A percentile compares a stretch with the other conserved stretches of the same genome.
phyloP scores from a whole-genome alignment of 2,329 filamentous ascomycete species.

The Diaporthe vexans region DNA sequence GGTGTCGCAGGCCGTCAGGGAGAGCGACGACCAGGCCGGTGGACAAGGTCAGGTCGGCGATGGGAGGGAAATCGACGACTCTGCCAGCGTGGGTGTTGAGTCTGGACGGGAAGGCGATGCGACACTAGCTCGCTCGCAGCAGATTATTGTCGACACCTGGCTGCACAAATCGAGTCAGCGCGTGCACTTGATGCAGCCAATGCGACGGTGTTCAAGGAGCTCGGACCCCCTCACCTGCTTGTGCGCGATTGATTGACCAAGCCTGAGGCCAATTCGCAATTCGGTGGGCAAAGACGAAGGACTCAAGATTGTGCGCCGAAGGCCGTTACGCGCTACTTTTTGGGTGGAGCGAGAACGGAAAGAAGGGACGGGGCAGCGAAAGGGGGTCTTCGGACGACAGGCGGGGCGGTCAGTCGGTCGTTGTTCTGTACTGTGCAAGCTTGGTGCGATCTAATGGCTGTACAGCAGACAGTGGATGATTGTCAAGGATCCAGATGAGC shows the following conservation, averaged over 20 bases:
- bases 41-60: background rate
- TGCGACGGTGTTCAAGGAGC: background rate
- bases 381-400: slow-evolving; percentile 26
- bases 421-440: background rate
- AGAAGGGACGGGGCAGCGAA: slow-evolving; percentile 34
- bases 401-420: slow-evolving; percentile 19
- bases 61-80: slow-evolving; percentile 28
- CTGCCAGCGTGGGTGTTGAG: slow-evolving; percentile 21
- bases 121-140: slow-evolving; percentile 32
- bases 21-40: slow-evolving; percentile 4
- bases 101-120: slow-evolving; percentile 31
- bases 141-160: slow-evolving; percentile 29
- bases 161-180: slow-evolving; percentile 36
- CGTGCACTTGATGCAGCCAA: slow-evolving; percentile 30
- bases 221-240: slow-evolving; percentile 7
- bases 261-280: slow-evolving; percentile 27
- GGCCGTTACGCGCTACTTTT: slow-evolving; percentile 32
- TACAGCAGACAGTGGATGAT: background rate
- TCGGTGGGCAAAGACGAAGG: slow-evolving; percentile 30
- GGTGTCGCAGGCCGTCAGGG: slow-evolving; percentile 3
- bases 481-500: background rate
- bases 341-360: slow-evolving; percentile 37
- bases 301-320: slow-evolving; percentile 38
- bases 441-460: background rate
- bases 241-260: slow-evolving; percentile 18